Percentiles rank a stretch among this genome's conserved stretches.
Conservation (phyloP, 2,329 filamentous ascomycete genomes). For the Aspergillus quadrilineatus region DNA sequence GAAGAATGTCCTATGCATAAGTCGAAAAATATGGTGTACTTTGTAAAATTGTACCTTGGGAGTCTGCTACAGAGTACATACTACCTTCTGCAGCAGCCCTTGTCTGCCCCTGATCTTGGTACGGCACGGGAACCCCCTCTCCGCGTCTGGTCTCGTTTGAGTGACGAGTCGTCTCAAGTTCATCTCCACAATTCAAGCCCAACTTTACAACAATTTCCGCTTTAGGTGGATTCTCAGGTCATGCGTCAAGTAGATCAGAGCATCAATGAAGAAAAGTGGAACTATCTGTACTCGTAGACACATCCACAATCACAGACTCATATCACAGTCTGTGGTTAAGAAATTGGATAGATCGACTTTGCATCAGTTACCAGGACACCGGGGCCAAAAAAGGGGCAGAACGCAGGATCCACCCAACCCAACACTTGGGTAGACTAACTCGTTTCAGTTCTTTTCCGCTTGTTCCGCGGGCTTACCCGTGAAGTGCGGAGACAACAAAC, state of each 20-base stretch:
- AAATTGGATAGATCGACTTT: slow-evolving; percentile 5
- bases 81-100: not conserved
- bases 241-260: not conserved
- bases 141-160: not conserved
- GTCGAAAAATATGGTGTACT: no score
- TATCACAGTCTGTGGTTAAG: not conserved
- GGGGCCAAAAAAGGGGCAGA: not conserved
- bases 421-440: not conserved
- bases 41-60: no score
- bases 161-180: not conserved
- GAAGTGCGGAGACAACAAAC: not conserved
- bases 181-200: not conserved
- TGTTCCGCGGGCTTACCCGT: slow-evolving; percentile 17
- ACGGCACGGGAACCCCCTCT: not conserved
- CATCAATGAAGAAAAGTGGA: not conserved
- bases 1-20: no score
- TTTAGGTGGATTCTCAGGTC: not conserved
- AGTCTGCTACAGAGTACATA: not conserved
- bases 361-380: slow-evolving; percentile 1
- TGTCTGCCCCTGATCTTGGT: not conserved
- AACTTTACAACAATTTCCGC: not conserved
- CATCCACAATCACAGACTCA: not conserved
- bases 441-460: slow-evolving; percentile 1
- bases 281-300: not conserved
- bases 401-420: not conserved